A percentile compares a stretch with the other conserved stretches of the same genome.
These are phyloP conservation scores for Davidsoniella neocaledoniae DNA, from an alignment of 2,329 filamentous ascomycete species.

Conservation along the genomic window DNA sequence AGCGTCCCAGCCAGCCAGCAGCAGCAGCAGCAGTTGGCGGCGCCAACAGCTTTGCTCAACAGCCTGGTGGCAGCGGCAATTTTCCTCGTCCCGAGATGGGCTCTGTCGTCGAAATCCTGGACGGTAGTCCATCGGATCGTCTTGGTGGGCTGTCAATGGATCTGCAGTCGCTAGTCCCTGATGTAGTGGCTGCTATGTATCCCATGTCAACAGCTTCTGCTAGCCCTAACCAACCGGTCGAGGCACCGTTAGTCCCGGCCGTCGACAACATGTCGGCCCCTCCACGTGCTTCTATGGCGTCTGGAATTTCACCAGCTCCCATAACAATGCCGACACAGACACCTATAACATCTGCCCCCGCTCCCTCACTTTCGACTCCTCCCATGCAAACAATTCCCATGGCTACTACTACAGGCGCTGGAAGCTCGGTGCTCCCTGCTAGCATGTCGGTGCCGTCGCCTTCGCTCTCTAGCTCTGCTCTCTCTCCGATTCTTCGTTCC, in stretches of 20 bases:
- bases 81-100: slow-evolving; percentile 26
- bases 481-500: slow-evolving; percentile 33
- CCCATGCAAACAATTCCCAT: slow-evolving; percentile 14
- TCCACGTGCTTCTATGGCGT: not conserved
- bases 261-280: not conserved
- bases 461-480: slow-evolving; percentile 17
- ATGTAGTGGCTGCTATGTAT: not conserved
- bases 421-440: not conserved
- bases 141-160: not conserved
- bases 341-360: slow-evolving; percentile 5
- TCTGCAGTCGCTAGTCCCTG: not conserved
- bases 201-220: slow-evolving; percentile 14
- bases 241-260: too few relatives aligned
- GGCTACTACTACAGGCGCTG: slow-evolving; percentile 9
- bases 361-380: slow-evolving; percentile 13
- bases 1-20: slow-evolving; percentile 13
- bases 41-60: slow-evolving; percentile 12
- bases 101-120: slow-evolving; percentile 44
- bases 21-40: too few relatives aligned
- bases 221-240: not conserved
- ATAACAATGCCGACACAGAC: slow-evolving; percentile 14
- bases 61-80: slow-evolving; percentile 21
- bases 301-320: slow-evolving; percentile 14
- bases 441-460: not conserved
- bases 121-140: slow-evolving; percentile 23